Evolutionary conservation across 768 basidiomycete genomes (phyloP), one percentile per base, ranked within the genome.

Genomic region (Leccinum obscurum): DNA sequence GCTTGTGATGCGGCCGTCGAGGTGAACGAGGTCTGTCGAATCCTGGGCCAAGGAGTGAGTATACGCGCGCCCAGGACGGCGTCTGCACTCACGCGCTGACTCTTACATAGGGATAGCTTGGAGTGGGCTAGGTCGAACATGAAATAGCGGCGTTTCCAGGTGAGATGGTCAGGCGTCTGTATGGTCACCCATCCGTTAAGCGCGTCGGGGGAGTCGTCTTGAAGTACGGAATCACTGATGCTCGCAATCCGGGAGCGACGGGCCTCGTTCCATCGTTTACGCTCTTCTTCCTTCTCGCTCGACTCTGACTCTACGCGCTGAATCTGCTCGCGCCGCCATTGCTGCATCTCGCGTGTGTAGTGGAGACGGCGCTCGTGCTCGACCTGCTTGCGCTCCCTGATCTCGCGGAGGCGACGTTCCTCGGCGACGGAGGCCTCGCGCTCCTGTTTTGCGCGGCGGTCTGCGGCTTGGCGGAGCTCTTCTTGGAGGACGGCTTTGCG

Each of bases 71-170:
- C 3, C 20, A 9, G 11, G 14, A 9, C 11, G n/a, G 17, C 4
- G 4, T 10, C 2, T 7, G 4, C 2, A 64, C 77, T 55, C 59
- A 84, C 87, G 73, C 83, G 78, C 35, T 78, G 78, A 68, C 77
- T 83, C 46, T 78, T 78, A 65, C 81, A 85, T 46, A 89, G 76
- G 55, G 78, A 76, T 34, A 84, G 62, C 7, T 68, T 66, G 0
- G 74, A 74, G 24, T 76, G 77, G 15, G 77, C 80, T 55, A 79
- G 67, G 53, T 73, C 73, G 52, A 88, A 81, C 70, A 80, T 82
- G 72, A 81, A 87, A 65, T 81, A 88, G n/a, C 86, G 77, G 59
- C 88, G 77, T 65, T 84, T 85, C 88, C 88, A 89, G 1, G 78
- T 74, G 56, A 85, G 70, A 3, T 76, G 77, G 14, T 83, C 82